Evolutionary conservation across 2,329 filamentous ascomycete species (phyloP), one percentile per base, ranked within the genome.

Genomic region (Beauveria bassiana): DNA sequence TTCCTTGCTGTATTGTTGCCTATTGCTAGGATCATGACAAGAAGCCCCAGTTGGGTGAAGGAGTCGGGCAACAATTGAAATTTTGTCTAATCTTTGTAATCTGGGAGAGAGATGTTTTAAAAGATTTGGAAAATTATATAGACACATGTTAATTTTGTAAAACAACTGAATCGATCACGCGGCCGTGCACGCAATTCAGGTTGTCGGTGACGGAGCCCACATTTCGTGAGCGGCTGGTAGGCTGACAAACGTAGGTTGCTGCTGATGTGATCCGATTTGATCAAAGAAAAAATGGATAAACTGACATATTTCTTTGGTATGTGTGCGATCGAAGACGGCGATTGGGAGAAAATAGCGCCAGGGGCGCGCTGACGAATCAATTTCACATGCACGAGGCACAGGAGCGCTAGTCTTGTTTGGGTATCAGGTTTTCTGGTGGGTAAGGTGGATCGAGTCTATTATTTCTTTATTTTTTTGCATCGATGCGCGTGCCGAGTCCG

Each of bases 401-500:
- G 12, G 5, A 2, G 12, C 42, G 31, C 55, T 58, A 58, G 16
- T 9, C 55, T 16, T 24, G 1, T 28, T 50, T 20, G 0, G 10
- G 55, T 42, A 58, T 8, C 12, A 49, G 5, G 3, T 7, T 3
- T 47, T 24, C 12, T 14, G 16, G 24, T 7, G 14, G 54, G 28
- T 20, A 24, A 24, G 38, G 54, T 57, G 43, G 54, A 57, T 57
- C 54, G 43, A 28, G 26, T 34, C 12, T 53, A 42, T 53, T 42
- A 24, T 53, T 53, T 26, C 14, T 53, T 53, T 5, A 16, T 42
- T 14, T 42, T 53, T 55, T 10, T 6, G 10, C 14, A 18, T 8
- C 54, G 54, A 57, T 55, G 16, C 31, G 38, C 24, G 34, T 46
- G 31, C 54, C 54, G 54, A 57, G 54, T 38, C 54, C 55, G 45